Evolutionary conservation across 2,329 filamentous ascomycete genomes (phyloP), one percentile per base, ranked within the genome.

Genomic region (Pseudocercospora ulei): DNA sequence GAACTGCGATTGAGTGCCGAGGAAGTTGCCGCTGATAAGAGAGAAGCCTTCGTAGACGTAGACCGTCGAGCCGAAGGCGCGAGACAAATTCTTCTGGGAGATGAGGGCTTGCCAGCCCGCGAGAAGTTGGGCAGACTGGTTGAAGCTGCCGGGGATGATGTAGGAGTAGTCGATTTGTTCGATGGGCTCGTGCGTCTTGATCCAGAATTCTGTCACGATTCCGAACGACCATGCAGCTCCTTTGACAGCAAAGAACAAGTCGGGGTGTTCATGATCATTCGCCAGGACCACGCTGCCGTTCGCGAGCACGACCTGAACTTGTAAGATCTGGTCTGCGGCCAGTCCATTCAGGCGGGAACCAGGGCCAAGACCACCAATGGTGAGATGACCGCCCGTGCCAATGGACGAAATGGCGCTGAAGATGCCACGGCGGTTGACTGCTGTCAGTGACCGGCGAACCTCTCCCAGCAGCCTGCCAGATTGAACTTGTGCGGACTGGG

Each of bases 331-430:
- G 53, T 72, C 70, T 29, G 71, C 65, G 0, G 63, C 63, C 7
- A 78, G 60, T 0, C 76, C 76, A 39, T 73, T 61, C 19, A 62
- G 59, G 0, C 71, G 69, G 13, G 64, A 68, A 11, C 77, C 57
- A 55, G 70, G 69, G 1, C 48, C 48, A 6, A 48, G 39, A 7
- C 48, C 48, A 9, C 48, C 48, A 16, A 44, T 47, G 2, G 44
- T 38, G 22, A 39, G 33, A 18, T 47, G 44, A 4, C 44, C 44
- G 23, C 44, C 44, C 5, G 35, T 38, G 3, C 44, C 44, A 14
- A 47, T 38, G 4, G 41, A 43, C 5, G 31, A 30, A 23, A 40
- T 41, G 2, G 11, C 11, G 19, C 41, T 39, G 31, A 35, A 43
- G 3, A 34, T 34, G 1, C 30, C 30, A 7, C 29, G 35, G 6